Evolutionary conservation across 306 rosid genomes (phyloP), one percentile per base, ranked within the genome.

Genomic region (Ziziphus jujuba): DNA sequence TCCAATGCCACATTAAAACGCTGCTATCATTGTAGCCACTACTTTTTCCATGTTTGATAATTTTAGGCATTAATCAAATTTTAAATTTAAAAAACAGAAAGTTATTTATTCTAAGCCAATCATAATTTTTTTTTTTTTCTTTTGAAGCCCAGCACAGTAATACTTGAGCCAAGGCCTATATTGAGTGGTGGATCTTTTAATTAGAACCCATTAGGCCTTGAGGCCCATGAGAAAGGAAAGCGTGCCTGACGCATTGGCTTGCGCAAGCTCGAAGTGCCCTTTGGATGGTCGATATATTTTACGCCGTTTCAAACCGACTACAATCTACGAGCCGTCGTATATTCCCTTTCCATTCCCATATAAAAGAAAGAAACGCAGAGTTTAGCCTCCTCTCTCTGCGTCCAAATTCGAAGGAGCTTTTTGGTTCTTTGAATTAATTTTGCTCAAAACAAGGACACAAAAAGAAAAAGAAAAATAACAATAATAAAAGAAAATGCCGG

Each of bases 401-500:
- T 33, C 15, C 63, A 15, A 33, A 58, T 33, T 50, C 55, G 19
- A 16, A 13, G 16, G 6, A 45, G 16, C 50, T 17, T 19, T n/a
- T 55, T 38, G 28, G 25, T 20, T 35, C 65, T 60, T 49, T 35
- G 7, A n/a, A n/a, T n/a, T 25, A 56, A 23, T 38, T 24, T 63
- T 24, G 16, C 35, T 28, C 59, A 9, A 1, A 20, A 44, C n/a
- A n/a, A n/a, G n/a, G n/a, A n/a, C n/a, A 28, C 33, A 28, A 4
- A 28, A 28, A 1, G 4, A 28, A 28, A 28, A 28, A 28, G 33
- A 28, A 28, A 28, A 4, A 4, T 1, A 28, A 28, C 2, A 28
- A 28, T 28, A 1, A n/a, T n/a, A n/a, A n/a, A 1, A 28, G 33
- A 28, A 58, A 21, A 90, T 90, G 99, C 77, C 95, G 15, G 85